Base-by-base conservation (phyloP, 495 filamentous ascomycete genomes). In the Hypomontagnella submonticulosa region DNA sequence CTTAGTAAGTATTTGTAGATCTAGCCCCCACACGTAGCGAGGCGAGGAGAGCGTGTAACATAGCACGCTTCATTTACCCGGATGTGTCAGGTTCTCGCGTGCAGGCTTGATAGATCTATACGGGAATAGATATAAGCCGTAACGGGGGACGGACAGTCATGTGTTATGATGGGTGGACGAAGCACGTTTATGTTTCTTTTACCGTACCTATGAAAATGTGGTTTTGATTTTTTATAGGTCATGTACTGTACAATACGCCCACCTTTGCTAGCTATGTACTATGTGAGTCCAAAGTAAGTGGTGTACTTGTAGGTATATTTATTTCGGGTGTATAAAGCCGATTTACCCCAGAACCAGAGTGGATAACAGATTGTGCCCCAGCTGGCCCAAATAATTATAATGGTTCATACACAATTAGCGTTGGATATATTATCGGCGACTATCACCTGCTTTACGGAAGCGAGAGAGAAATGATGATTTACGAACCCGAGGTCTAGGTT, bases 391-490 rank as follows among this genome's bases (percentile, higher is more conserved):
- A 10, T 12, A 19, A 34, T 20, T 5, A 13, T 36, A 51, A 32
- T 40, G 23, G 48, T 50, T 53, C 15, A 5, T 46, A 33, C 18
- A 55, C 37, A 40, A 37, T 32, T 43, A 38, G 51, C 37, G 44
- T 44, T 20, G 34, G 33, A 54, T 37, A 47, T 30, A 48, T 40
- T 44, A 54, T 42, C 54, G 57, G 37, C 36, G 30, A 50, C 27
- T 15, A 50, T 50, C 20, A 48, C 32, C 41, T 43, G 42, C 57
- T 30, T 40, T 66, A 44, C 61, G 42, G 51, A 66, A 47, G 51
- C 57, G 40, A 12, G 40, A 56, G 63, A 66, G 52, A 57, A 57
- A 67, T 46, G 59, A 43, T 56, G 50, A 56, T 68, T 55, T 51
- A 43, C 55, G 18, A 63, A 53, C 50, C 65, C 49, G 43, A 54